Base-by-base conservation (phyloP, 2,329 filamentous ascomycete genomes). In the Aspergillus sp. region DNA sequence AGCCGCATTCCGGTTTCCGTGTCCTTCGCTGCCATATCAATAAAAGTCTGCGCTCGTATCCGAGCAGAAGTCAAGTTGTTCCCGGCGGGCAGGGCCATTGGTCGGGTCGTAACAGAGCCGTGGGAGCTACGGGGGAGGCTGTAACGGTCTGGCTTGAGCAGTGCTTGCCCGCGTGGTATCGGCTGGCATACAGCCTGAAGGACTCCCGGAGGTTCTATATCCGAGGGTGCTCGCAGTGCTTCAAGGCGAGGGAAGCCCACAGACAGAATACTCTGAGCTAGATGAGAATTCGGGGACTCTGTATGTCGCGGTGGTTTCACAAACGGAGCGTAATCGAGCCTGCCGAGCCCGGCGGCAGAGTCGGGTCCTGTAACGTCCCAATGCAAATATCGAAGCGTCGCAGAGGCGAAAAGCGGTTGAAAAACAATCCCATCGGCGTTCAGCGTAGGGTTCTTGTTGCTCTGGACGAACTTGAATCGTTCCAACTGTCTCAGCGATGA, bases 401-500 rank as follows among this genome's bases (percentile, higher is more conserved):
- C 70, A 0, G 83, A 85, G 5, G 77, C 77, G 28, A 87, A 76
- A 10, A 80, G 68, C 0, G 82, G 80, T 59, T 80, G 78, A 57
- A 81, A 78, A 21, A 82, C 67, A 54, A 79, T 75, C 9, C 74
- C 72, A 15, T 77, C 78, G 5, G 75, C 67, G 3, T 77, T 74
- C 17, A 83, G 67, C 8, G 73, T 77, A 2, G 83, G 84, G 1
- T 78, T 80, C 61, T 74, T 77, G 45, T 81, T 76, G 43, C 68
- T 69, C 63, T 87, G 85, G 4, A 82, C 75, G 41, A 88, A 72
- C 2, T 79, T 79, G 65, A 88, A 84, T 17, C 78, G 75, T 58
- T 75, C 72, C 5, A 88, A 75, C 10, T 74, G 69, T 2, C 71
- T 67, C 15, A 85, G 68, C 32, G 79, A 77, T 2, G 80, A 74